Evolutionary conservation across 1,139 yeast genomes (phyloP).

Genomic region (Geotrichum cucujoidarum): DNA sequence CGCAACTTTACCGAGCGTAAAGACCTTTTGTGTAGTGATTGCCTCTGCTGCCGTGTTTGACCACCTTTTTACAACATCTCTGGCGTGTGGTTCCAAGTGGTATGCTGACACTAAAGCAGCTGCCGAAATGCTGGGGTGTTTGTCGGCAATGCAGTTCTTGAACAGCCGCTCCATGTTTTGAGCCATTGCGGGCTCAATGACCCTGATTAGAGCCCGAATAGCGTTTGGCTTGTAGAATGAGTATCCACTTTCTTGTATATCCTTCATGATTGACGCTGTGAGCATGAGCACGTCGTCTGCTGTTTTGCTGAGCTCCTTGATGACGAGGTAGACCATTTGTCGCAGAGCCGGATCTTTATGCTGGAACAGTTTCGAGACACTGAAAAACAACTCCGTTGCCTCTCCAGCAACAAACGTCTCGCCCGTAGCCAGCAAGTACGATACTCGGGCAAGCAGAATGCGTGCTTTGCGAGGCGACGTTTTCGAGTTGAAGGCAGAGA

Average conservation of each 20-base stretch:
- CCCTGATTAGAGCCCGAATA: conserved; percentile 82
- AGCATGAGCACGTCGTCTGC: conserved; percentile 96
- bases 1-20: conserved; percentile 47
- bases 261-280: conserved; percentile 96
- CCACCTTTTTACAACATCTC: conserved; percentile 89
- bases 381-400: conserved; percentile 88
- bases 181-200: conserved; percentile 86
- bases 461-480: conserved; percentile 83
- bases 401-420: conserved; percentile 84
- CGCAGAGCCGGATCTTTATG: conserved; percentile 87
- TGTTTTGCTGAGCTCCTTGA: conserved; percentile 77
- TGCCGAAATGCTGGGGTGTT: conserved; percentile 79
- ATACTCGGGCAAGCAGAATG: conserved; percentile 59
- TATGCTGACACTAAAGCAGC: conserved; percentile 92
- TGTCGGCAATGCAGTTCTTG: conserved; percentile 89
- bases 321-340: conserved; percentile 89
- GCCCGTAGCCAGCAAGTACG: conserved; percentile 70
- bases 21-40: conserved; percentile 53
- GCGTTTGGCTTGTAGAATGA: conserved; percentile 89
- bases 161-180: conserved; percentile 90
- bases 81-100: conserved; percentile 82
- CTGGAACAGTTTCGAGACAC: conserved; percentile 90
- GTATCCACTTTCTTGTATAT: conserved; percentile 79
- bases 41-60: conserved; percentile 91
- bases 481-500: conserved; percentile 89